Percentiles rank a stretch among this genome's conserved stretches.
Evolutionary conservation across 164 flowering plant genomes (phyloP).

Genomic region (Piper longum): DNA sequence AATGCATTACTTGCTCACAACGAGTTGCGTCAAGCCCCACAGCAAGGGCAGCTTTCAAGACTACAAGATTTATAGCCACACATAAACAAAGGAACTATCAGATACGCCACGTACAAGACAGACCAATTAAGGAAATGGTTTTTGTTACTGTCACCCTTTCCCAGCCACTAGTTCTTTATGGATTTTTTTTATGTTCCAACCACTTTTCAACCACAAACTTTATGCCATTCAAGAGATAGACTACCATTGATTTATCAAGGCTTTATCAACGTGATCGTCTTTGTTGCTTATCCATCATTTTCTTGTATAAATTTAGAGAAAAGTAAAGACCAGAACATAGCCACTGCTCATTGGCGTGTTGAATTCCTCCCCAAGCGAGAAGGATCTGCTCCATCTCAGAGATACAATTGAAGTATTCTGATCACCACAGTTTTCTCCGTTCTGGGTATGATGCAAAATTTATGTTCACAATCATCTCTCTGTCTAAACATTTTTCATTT

Average conservation of each 20-base stretch:
- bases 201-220: slow-evolving; percentile 5
- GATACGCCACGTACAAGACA: neutral
- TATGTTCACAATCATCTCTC: no score
- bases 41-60: no score
- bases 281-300: neutral
- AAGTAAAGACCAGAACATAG: neutral
- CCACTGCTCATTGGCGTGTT: neutral
- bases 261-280: neutral
- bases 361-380: no score
- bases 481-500: neutral
- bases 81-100: neutral
- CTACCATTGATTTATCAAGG: no score
- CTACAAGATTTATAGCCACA: neutral
- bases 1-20: no score
- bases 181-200: no score
- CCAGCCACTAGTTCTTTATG: neutral
- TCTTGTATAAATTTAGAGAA: neutral
- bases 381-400: no score
- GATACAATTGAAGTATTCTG: neutral
- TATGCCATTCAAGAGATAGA: no score
- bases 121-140: slow-evolving; percentile 1
- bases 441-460: neutral
- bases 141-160: neutral
- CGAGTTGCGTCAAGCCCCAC: no score
- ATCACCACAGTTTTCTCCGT: neutral